phyloP scores from a whole-genome alignment of 257 asterid species.

The Voacanga thouarsii region DNA sequence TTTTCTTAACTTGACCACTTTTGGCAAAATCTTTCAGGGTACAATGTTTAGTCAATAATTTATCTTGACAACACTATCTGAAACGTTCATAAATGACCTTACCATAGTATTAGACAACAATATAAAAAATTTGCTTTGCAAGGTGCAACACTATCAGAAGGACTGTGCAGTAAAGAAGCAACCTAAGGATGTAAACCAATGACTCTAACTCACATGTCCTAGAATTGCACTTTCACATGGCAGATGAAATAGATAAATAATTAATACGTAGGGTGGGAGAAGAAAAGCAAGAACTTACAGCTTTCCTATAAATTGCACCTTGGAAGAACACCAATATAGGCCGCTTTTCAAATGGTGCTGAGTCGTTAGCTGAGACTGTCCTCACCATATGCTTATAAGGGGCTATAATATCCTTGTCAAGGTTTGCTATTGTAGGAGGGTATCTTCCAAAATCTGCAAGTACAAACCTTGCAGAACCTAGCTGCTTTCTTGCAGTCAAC shows the following conservation, averaged over 20 bases:
- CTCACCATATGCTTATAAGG: slow-evolving; percentile 87
- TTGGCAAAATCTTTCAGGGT: background rate
- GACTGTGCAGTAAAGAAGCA: background rate
- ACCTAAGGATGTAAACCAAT: background rate
- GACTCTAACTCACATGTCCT: background rate
- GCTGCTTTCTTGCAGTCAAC: slow-evolving; percentile 54
- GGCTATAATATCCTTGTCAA: slow-evolving; percentile 75
- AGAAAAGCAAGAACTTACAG: slow-evolving; percentile 44
- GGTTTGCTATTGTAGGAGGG: slow-evolving; percentile 50
- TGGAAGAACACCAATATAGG: slow-evolving; percentile 56
- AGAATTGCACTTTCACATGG: background rate
- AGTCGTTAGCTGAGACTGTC: slow-evolving; percentile 31
- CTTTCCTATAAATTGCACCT: slow-evolving; percentile 84
- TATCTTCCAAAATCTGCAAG: slow-evolving; percentile 84
- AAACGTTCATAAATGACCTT: background rate
- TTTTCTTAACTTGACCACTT: background rate
- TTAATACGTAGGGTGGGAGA: background rate
- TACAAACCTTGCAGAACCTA: slow-evolving; percentile 62
- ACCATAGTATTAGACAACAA: background rate
- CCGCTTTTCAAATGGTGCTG: slow-evolving; percentile 47
- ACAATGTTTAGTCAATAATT: background rate
- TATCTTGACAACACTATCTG: background rate
- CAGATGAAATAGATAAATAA: background rate
- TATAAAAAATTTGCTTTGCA: background rate
- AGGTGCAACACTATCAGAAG: background rate